Base-by-base conservation (phyloP, 2,329 filamentous ascomycete species). In the Hypoxylon rubiginosum region DNA sequence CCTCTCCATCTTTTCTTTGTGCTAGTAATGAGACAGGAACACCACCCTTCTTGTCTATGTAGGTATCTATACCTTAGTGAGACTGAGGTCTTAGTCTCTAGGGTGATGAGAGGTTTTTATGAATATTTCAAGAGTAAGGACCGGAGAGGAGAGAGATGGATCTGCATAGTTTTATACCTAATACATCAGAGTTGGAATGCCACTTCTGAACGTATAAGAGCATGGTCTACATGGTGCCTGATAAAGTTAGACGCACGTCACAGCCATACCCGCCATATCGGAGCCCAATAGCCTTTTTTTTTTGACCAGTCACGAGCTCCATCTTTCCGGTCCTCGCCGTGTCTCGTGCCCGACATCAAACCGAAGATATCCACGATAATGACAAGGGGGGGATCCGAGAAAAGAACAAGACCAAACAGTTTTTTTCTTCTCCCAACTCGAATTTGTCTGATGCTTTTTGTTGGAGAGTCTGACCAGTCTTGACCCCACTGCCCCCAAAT, bases 1-100 rank as follows among this genome's bases (percentile, higher is more conserved):
- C 30, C 74, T 75, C 56, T 77, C 72, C 73, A 77, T 77, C 45
- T 66, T 71, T 51, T 39, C 28, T 62, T 51, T 32, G 13, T 53
- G 53, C 34, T 45, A 28, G 39, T 30, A 52, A 49, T 53, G 60
- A 57, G 43, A 57, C 52, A 51, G n/a, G 39, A 46, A 39, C 21
- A 36, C 34, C 21, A 19, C 43, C 39, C 36, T 41, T 10, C n/a
- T 39, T 57, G 55, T 34, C 7, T 34, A 34, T 15, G n/a, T n/a
- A n/a, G n/a, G n/a, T n/a, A n/a, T n/a, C n/a, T n/a, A n/a, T n/a
- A n/a, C n/a, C n/a, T n/a, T n/a, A n/a, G n/a, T n/a, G n/a, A 36
- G n/a, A 17, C n/a, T 43, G 2, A 3, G 3, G 15, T 17, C n/a
- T 3, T 19, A 17, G 39, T 28, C n/a, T n/a, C n/a, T n/a, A 48